Evolutionary conservation across 169 alveolate species (phyloP).

Genomic region (Babesia bovis): DNA sequence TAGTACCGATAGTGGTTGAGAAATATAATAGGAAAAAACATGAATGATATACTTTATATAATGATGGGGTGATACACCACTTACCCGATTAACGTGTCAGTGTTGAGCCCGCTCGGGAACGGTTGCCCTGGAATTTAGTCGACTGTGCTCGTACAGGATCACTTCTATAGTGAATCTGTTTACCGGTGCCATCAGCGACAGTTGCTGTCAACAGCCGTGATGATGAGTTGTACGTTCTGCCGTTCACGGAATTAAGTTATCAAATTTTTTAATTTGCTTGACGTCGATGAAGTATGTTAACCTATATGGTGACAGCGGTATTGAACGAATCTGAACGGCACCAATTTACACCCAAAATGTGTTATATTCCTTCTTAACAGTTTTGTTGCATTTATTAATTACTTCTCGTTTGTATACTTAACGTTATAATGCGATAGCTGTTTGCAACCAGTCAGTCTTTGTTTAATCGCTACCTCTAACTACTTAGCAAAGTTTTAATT

Average conservation of each 20-base stretch:
- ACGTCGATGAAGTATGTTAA: slow-evolving; percentile 69
- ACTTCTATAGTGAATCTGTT: slow-evolving; percentile 82
- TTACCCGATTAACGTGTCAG: slow-evolving; percentile 48
- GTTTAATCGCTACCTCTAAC: too few species aligned
- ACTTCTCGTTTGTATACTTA: too few species aligned
- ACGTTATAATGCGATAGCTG: too few species aligned
- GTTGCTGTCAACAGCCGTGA: slow-evolving; percentile 83
- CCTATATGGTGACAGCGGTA: slow-evolving; percentile 65
- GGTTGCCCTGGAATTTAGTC: slow-evolving; percentile 45
- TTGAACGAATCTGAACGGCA: slow-evolving; percentile 72
- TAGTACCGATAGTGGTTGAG: too few species aligned
- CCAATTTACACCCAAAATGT: neutral
- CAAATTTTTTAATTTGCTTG: slow-evolving; percentile 45
- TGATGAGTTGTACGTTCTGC: slow-evolving; percentile 82
- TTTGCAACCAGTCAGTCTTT: too few species aligned
- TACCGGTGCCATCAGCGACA: slow-evolving; percentile 79
- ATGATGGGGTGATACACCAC: neutral
- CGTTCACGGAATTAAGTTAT: slow-evolving; percentile 68
- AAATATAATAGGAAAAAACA: neutral
- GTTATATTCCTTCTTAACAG: too few species aligned
- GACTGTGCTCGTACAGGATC: slow-evolving; percentile 87
- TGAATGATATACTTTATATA: too few species aligned
- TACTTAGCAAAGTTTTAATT: too few species aligned
- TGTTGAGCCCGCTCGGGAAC: neutral
- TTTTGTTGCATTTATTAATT: too few species aligned